A percentile compares a stretch with the other conserved stretches of the same genome.
Evolutionary conservation across 352 stramenopile species (phyloP).

Genomic region (Hyaloperonospora arabidopsidis): DNA sequence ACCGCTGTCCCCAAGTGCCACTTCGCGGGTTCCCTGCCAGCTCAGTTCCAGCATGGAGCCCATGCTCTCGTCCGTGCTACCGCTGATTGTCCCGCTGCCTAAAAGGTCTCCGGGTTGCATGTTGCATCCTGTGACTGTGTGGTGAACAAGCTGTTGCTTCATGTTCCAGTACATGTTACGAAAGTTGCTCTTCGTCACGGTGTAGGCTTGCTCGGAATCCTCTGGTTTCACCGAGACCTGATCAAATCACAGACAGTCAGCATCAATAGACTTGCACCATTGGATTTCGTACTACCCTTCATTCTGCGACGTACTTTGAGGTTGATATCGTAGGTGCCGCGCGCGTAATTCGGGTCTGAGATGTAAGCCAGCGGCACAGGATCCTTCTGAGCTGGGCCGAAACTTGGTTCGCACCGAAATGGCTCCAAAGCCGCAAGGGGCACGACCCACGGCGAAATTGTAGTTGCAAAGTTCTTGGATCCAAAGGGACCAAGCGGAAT

Average conservation of each 20-base stretch:
- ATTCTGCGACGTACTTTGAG: constrained; percentile 42
- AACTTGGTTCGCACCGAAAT: constrained; percentile 89
- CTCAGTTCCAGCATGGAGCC: constrained; percentile 95
- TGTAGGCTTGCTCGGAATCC: constrained; percentile 40
- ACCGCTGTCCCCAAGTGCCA: constrained; percentile 65
- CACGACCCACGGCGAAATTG: constrained; percentile 95
- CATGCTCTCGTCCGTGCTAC: constrained; percentile 77
- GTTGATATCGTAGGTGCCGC: constrained; percentile 85
- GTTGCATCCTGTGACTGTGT: constrained; percentile 95
- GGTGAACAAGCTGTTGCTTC: constrained; percentile 94
- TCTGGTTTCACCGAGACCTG: constrained; percentile 58
- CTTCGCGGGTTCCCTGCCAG: constrained; percentile 88
- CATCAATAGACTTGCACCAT: constrained; percentile 27
- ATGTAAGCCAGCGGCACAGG: constrained; percentile 91
- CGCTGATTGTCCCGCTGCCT: constrained; percentile 92
- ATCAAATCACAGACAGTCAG: constrained; percentile 5
- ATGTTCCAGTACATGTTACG: constrained; percentile 97
- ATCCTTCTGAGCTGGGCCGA: constrained; percentile 77
- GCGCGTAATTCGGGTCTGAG: constrained; percentile 83
- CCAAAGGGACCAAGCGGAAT: constrained; percentile 94
- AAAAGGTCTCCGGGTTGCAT: constrained; percentile 93
- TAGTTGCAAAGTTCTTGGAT: constrained; percentile 96
- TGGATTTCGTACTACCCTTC: neutral
- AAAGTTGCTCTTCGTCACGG: constrained; percentile 91
- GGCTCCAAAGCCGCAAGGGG: constrained; percentile 90